A percentile compares a stretch with the other conserved stretches of the same genome.
Evolutionary conservation across 352 stramenopile species (phyloP).

Genomic region (Pythium vanterpoolii): DNA sequence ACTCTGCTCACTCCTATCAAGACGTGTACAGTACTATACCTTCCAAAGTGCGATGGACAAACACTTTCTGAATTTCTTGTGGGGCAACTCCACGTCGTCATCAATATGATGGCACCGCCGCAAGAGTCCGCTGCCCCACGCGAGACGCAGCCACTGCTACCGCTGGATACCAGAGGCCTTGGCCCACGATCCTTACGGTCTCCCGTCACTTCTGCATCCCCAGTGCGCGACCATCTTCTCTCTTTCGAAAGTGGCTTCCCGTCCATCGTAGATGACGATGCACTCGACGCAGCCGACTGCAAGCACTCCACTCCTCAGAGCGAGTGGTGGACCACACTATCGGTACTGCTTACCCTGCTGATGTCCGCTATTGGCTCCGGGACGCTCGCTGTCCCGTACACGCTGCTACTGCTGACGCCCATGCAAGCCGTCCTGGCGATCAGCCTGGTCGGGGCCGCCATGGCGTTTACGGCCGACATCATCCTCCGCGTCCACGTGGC

Average conservation of each 20-base stretch:
- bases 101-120: neutral
- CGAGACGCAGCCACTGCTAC: slow-evolving; percentile 20
- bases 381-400: slow-evolving; percentile 47
- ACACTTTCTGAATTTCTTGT: slow-evolving; percentile 7
- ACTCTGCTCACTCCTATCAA: neutral
- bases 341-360: slow-evolving; percentile 25
- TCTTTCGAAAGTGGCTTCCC: slow-evolving; percentile 25
- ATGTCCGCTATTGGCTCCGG: slow-evolving; percentile 25
- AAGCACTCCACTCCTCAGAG: neutral
- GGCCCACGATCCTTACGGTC: neutral
- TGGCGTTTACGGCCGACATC: slow-evolving; percentile 70
- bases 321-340: slow-evolving; percentile 14
- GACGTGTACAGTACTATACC: neutral
- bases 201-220: slow-evolving; percentile 3
- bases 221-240: slow-evolving; percentile 10
- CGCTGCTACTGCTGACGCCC: slow-evolving; percentile 59
- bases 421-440: slow-evolving; percentile 41
- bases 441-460: slow-evolving; percentile 46
- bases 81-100: neutral
- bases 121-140: neutral
- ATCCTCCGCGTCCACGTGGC: slow-evolving; percentile 62
- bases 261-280: slow-evolving; percentile 24
- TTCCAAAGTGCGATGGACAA: slow-evolving; percentile 9
- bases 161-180: too few relatives aligned
- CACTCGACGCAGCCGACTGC: slow-evolving; percentile 8